phyloP scores from a whole-genome alignment of 306 rosid species.

The Acacia confusa region DNA sequence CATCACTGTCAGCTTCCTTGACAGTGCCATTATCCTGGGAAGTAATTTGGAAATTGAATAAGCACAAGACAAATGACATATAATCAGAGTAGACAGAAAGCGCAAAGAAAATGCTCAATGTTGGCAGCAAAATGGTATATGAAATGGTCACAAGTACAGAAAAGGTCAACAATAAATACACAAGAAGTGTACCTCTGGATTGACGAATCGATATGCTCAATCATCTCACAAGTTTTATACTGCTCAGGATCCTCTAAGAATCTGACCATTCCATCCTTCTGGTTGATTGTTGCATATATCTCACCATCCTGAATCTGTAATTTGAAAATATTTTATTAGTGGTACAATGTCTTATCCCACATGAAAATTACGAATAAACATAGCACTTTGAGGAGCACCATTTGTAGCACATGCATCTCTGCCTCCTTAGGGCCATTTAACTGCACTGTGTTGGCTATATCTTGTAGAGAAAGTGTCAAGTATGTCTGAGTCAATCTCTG shows the following conservation, averaged over 20 bases:
- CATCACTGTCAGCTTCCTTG: slow-evolving; percentile 66
- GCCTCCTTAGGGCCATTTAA: slow-evolving; percentile 74
- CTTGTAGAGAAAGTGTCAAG: slow-evolving; percentile 88
- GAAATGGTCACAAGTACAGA: neutral
- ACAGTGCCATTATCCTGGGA: slow-evolving; percentile 67
- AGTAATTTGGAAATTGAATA: slow-evolving; percentile 3
- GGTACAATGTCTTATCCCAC: neutral
- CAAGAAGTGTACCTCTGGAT: slow-evolving; percentile 58
- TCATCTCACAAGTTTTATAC: slow-evolving; percentile 75
- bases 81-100: neutral
- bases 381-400: slow-evolving; percentile 46
- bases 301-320: slow-evolving; percentile 81
- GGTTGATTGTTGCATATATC: slow-evolving; percentile 78
- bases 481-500: slow-evolving; percentile 89
- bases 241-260: slow-evolving; percentile 91
- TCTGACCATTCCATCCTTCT: slow-evolving; percentile 92
- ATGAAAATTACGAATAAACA: neutral
- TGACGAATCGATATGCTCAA: slow-evolving; percentile 71
- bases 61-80: slow-evolving; percentile 3
- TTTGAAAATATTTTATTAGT: slow-evolving; percentile 18
- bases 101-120: neutral
- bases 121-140: slow-evolving; percentile 7
- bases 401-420: slow-evolving; percentile 93
- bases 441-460: slow-evolving; percentile 77
- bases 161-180: neutral